Evolutionary conservation across 2,329 filamentous ascomycete species (phyloP).

Genomic region (Xylariaceae sp.): DNA sequence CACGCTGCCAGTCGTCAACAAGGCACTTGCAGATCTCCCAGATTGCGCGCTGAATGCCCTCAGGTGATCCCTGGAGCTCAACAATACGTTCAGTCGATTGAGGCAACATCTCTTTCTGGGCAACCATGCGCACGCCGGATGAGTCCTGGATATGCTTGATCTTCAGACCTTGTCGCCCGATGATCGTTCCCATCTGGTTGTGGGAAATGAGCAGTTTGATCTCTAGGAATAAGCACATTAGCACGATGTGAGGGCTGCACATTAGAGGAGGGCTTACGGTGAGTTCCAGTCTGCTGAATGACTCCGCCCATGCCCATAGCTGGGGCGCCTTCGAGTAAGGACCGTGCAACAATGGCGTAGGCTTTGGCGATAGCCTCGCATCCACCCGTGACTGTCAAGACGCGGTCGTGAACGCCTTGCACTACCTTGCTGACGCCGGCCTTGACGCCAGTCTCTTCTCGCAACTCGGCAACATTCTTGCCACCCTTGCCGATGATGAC

Average conservation of each 20-base stretch:
- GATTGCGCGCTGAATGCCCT: slow-evolving; percentile 90
- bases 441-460: slow-evolving; percentile 96
- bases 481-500: slow-evolving; percentile 99
- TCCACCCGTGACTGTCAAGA: slow-evolving; percentile 89
- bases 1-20: slow-evolving; percentile 95
- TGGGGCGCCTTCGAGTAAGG: slow-evolving; percentile 87
- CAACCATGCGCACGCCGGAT: slow-evolving; percentile 97
- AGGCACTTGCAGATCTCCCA: slow-evolving; percentile 99
- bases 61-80: slow-evolving; percentile 90
- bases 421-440: slow-evolving; percentile 99
- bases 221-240: slow-evolving; percentile 53
- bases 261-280: slow-evolving; percentile 64
- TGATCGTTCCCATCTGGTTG: slow-evolving; percentile 99
- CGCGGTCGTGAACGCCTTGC: slow-evolving; percentile 93
- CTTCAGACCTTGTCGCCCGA: slow-evolving; percentile 92
- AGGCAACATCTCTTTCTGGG: slow-evolving; percentile 98
- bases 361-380: slow-evolving; percentile 87
- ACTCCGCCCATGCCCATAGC: slow-evolving; percentile 95
- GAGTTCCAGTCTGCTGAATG: slow-evolving; percentile 82
- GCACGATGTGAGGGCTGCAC: background rate
- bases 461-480: slow-evolving; percentile 95
- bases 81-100: slow-evolving; percentile 98
- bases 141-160: slow-evolving; percentile 99
- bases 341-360: slow-evolving; percentile 89
- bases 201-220: slow-evolving; percentile 98